Percentiles rank a stretch among this genome's conserved stretches.
Conservation (phyloP, 345 rosid genomes). For the Ceriops tagal region DNA sequence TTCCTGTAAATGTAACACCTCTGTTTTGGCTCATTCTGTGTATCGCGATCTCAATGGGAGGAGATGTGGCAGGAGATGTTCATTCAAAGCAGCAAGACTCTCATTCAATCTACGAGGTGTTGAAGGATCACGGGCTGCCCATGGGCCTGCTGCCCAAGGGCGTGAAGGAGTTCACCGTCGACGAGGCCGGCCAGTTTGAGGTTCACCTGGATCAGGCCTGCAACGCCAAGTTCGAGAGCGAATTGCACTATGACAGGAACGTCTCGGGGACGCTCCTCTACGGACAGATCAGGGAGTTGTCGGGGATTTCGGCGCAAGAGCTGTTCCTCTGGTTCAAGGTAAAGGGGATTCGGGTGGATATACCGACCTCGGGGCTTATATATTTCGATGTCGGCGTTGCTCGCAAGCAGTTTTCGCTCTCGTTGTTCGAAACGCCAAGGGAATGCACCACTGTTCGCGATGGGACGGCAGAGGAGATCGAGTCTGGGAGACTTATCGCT, state of each 20-base stretch:
- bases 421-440: conserved; percentile 76
- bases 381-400: conserved; percentile 90
- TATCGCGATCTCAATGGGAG: conserved; percentile 18
- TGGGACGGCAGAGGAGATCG: conserved; percentile 9
- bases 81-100: conserved; percentile 12
- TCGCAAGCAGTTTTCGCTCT: conserved; percentile 73
- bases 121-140: conserved; percentile 61
- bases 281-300: conserved; percentile 57
- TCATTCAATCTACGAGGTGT: conserved; percentile 53
- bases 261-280: conserved; percentile 60
- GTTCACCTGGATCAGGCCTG: conserved; percentile 72
- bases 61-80: conserved; percentile 1
- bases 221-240: conserved; percentile 80
- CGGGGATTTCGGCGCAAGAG: conserved; percentile 83
- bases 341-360: conserved; percentile 71
- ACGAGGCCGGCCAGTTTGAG: conserved; percentile 59
- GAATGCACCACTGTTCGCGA: conserved; percentile 53
- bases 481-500: conserved; percentile 8
- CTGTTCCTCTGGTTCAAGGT: conserved; percentile 90
- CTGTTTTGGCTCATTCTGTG: conserved; percentile 29
- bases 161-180: conserved; percentile 46
- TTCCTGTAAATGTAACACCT: conserved; percentile 15
- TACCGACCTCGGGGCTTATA: conserved; percentile 83
- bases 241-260: conserved; percentile 71
- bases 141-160: conserved; percentile 83